Base-by-base conservation (phyloP, 2,329 filamentous ascomycete species). In the Microdochium paspali region DNA sequence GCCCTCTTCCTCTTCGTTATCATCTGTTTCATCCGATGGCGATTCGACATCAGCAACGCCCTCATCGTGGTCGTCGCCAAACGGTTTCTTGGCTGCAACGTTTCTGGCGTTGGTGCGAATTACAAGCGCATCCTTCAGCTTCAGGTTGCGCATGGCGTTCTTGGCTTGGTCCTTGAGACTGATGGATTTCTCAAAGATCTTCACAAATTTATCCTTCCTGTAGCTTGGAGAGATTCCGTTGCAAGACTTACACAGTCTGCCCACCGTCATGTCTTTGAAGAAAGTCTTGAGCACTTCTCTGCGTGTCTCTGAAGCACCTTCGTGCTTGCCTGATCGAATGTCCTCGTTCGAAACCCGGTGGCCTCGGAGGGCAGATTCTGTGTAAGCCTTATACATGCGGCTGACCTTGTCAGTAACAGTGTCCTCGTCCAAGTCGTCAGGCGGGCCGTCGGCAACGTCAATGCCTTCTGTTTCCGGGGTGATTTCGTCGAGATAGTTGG, bases 121-220 rank as follows among this genome's bases (percentile, higher is more conserved):
- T 12, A 86, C 66, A 56, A 94, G 72, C 3, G 87, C 84, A 60
- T 93, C 87, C 46, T 77, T 75, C 30, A 80, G 72, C 56, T 82
- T 84, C 61, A 90, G 79, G 45, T 72, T 74, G 44, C 71, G 72
- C 50, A 86, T 80, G 3, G 82, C 76, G 85, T 95, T 95, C 51
- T 84, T 82, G 39, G 81, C 77, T 61, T 82, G 81, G 30, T 93
- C 82, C 64, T 94, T 95, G 44, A 76, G 67, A 44, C 76, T 79
- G 48, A 96, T 69, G 2, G 85, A 73, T 61, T 87, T 93, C 61
- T 91, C 84, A 65, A 97, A 98, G 47, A 98, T 90, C 66, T 97
- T 98, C 61, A 90, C 85, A 58, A 82, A 93, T 40, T 85, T 79
- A 59, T 98, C 91, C 64, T 95, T 96, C 56, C 91, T 83, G 66